Evolutionary conservation across 1,139 yeast species (phyloP).

Genomic region (Candida dubliniensis): DNA sequence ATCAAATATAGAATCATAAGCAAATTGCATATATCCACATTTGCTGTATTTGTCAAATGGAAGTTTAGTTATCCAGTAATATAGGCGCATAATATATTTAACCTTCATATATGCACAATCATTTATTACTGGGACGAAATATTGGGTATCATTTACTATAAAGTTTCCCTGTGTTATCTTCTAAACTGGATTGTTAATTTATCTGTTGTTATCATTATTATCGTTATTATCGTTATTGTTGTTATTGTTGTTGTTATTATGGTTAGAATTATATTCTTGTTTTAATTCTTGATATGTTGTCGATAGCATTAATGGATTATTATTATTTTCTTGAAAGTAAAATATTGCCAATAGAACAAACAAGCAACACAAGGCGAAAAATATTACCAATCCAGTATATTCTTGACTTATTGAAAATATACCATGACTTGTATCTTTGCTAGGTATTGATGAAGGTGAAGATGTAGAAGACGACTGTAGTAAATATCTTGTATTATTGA

Average conservation of each 20-base stretch:
- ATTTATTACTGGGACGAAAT: too few species aligned
- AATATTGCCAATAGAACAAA: constrained; percentile 7
- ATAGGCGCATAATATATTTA: too few species aligned
- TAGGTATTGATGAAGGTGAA: neutral
- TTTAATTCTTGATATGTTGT: constrained; percentile 3
- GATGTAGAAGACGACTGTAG: neutral
- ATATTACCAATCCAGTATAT: constrained; percentile 10
- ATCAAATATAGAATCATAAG: too few species aligned
- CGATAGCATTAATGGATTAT: neutral
- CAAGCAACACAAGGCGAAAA: constrained; percentile 8
- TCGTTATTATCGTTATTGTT: neutral
- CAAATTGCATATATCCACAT: too few species aligned
- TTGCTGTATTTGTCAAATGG: too few species aligned
- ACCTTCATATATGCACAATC: too few species aligned
- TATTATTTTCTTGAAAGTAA: constrained; percentile 8
- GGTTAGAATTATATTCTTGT: neutral
- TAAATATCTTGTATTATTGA: neutral
- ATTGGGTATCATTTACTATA: too few species aligned
- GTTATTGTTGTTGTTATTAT: neutral
- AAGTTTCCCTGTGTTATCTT: too few species aligned
- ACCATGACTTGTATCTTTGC: too few species aligned
- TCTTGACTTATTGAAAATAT: constrained; percentile 7
- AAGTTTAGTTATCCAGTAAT: too few species aligned
- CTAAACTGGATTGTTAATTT: too few species aligned
- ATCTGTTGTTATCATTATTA: too few species aligned